These are phyloP conservation scores for Cornus controversa DNA, from an alignment of 148 eudicot species.

Conservation along the genomic window DNA sequence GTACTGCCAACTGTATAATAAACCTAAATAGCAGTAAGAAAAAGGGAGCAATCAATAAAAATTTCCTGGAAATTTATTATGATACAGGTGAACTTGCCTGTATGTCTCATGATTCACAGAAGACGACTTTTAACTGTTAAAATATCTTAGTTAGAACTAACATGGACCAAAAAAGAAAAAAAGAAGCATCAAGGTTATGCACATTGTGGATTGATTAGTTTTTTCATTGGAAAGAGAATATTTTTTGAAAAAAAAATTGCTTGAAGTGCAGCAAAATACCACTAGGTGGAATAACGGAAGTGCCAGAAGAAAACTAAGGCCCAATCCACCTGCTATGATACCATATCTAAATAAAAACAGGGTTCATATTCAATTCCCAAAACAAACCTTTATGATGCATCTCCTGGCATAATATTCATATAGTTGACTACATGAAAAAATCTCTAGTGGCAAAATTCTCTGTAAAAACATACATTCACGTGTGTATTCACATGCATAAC, in stretches of 20 bases:
- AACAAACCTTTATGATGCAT: not conserved
- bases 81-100: not conserved
- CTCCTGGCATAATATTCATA: not conserved
- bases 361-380: not conserved
- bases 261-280: too few species aligned
- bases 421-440: not conserved
- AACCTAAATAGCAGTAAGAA: not conserved
- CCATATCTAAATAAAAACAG: not conserved
- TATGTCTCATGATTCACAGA: too few species aligned
- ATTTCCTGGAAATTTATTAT: not conserved
- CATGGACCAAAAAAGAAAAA: too few species aligned
- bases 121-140: too few species aligned
- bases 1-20: not conserved
- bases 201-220: too few species aligned
- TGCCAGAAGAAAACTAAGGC: not conserved
- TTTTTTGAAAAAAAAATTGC: too few species aligned
- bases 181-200: too few species aligned
- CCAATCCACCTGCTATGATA: not conserved
- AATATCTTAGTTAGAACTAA: too few species aligned
- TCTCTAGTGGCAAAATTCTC: not conserved
- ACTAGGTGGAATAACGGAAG: not conserved
- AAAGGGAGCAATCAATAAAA: not conserved
- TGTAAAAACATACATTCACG: too few species aligned
- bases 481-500: not conserved
- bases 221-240: too few species aligned